A percentile compares a stretch with the other conserved stretches of the same genome.
Evolutionary conservation across 441 rosid genomes (phyloP).

Genomic region (Erysimum cheiri): DNA sequence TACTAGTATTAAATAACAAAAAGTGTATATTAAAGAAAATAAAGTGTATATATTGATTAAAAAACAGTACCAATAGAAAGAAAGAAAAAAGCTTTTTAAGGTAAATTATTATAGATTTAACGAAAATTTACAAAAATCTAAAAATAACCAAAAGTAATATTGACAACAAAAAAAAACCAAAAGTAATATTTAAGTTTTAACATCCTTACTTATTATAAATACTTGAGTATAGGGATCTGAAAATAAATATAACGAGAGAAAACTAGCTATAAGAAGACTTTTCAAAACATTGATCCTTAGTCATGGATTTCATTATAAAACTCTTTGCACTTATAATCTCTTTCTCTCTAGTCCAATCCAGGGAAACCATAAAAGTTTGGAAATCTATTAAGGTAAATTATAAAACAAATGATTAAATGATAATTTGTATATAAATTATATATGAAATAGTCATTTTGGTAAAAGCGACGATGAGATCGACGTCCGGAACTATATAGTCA

Average conservation of each 20-base stretch:
- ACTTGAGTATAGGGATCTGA: background rate
- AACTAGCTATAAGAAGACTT: background rate
- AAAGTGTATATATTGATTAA: too few species aligned
- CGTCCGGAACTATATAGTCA: too few species aligned
- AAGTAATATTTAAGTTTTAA: background rate
- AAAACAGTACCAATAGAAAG: too few species aligned
- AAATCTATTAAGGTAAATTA: slow-evolving; percentile 25
- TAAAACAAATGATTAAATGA: background rate
- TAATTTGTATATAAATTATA: too few species aligned
- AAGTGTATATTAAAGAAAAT: too few species aligned
- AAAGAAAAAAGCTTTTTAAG: too few species aligned
- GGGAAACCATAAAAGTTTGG: background rate
- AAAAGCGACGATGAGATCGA: too few species aligned
- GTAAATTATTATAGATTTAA: too few species aligned
- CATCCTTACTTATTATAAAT: background rate
- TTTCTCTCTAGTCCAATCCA: background rate
- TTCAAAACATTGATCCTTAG: background rate
- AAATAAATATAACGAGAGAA: background rate
- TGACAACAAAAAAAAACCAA: background rate
- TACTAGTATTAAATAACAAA: too few species aligned
- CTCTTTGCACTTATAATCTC: background rate
- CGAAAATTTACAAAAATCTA: too few species aligned
- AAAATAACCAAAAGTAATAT: too few species aligned
- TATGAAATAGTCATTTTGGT: too few species aligned
- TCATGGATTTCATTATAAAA: slow-evolving; percentile 1